These are phyloP conservation scores for Cryphonectria radicalis DNA, from an alignment of 2,329 filamentous ascomycete species.

Conservation along the genomic window DNA sequence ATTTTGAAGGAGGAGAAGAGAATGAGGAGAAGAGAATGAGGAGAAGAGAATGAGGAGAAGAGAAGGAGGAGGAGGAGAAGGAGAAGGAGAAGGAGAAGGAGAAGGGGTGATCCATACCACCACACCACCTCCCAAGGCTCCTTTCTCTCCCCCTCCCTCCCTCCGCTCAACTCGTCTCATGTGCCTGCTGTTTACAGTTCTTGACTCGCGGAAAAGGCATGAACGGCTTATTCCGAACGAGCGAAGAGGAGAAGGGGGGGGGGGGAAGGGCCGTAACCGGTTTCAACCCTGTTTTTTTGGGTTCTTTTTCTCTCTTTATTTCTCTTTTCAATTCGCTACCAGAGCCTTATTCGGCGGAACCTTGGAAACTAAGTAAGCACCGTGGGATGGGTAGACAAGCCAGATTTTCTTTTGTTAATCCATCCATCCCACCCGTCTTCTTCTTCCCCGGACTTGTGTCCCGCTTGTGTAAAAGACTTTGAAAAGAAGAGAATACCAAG, in stretches of 20 bases:
- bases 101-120: not conserved
- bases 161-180: not conserved
- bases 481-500: not conserved
- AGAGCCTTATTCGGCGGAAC: slow-evolving; percentile 6
- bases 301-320: not conserved
- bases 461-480: slow-evolving; percentile 14
- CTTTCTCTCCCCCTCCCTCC: not conserved
- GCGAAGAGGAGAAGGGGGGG: not conserved
- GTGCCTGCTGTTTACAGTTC: not conserved
- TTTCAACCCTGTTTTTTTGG: not conserved
- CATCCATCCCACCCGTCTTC: not conserved
- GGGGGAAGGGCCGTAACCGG: not conserved
- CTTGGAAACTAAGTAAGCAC: not conserved
- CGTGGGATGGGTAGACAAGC: not conserved
- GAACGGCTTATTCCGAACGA: slow-evolving; percentile 1
- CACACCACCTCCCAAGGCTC: not conserved
- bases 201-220: not conserved
- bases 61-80: too few species aligned
- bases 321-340: slow-evolving; percentile 8
- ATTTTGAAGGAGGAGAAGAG: not conserved
- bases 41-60: too few species aligned
- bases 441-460: slow-evolving; percentile 27
- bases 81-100: too few species aligned
- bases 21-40: not conserved
- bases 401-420: too few species aligned